These are phyloP conservation scores for Erodium maritimum DNA, from an alignment of 345 rosid species.

Conservation along the genomic window DNA sequence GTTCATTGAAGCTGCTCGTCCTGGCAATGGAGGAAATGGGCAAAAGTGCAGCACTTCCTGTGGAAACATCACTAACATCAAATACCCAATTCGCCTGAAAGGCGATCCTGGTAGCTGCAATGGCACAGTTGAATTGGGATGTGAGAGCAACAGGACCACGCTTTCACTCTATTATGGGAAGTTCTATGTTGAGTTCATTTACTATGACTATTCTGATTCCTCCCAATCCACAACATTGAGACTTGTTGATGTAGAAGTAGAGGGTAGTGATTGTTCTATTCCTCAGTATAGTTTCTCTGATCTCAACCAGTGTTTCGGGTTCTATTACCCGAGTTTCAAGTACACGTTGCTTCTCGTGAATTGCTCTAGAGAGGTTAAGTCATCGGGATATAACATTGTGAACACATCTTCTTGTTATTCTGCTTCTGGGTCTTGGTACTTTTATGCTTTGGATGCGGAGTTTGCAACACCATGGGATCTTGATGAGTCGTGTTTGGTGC, in stretches of 20 bases:
- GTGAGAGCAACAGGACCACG: constrained; percentile 14
- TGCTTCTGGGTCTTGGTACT: neutral
- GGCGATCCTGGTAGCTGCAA: constrained; percentile 15
- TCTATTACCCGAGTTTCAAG: neutral
- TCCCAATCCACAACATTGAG: constrained; percentile 1
- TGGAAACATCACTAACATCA: constrained; percentile 17
- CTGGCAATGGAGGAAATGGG: neutral
- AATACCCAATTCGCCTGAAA: constrained; percentile 18
- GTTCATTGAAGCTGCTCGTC: neutral
- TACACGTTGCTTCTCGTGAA: neutral
- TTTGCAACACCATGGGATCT: neutral
- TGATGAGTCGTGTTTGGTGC: neutral
- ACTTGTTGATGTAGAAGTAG: constrained; percentile 8
- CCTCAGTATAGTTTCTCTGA: neutral
- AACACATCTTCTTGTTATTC: constrained; percentile 1
- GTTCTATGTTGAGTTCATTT: constrained; percentile 12
- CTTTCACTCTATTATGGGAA: constrained; percentile 9
- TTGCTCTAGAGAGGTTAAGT: neutral
- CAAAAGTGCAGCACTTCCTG: constrained; percentile 11
- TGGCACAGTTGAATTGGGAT: constrained; percentile 4
- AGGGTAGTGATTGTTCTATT: constrained; percentile 7
- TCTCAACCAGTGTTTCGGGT: neutral
- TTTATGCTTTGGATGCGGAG: neutral
- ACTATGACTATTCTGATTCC: constrained; percentile 3
- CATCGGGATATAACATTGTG: neutral